Evolutionary conservation across 2,329 filamentous ascomycete genomes (phyloP), one percentile per base, ranked within the genome.

Genomic region (Hymenoscyphus fructigenus): DNA sequence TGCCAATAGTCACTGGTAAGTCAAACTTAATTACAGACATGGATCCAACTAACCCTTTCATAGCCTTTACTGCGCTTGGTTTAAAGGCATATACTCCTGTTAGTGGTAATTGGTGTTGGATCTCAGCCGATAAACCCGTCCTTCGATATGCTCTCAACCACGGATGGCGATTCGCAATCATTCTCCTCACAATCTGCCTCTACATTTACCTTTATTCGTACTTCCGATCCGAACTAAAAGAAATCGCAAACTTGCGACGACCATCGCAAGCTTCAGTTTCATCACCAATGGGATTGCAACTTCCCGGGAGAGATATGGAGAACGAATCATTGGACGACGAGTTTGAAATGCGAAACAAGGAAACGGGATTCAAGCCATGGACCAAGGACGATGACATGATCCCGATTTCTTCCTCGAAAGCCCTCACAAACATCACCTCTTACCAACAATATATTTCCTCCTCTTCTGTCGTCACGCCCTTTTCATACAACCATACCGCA

Each of bases 91-190:
- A 69, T 38, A 56, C 56, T 12, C 65, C 78, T 32, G 78, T 80
- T 0, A 77, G 74, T n/a, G 76, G 76, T 1, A 79, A 79, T 63
- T 79, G 77, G 78, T 79, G 78, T 68, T 79, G 78, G 78, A 79
- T 79, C 59, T 63, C 73, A 41, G 60, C 69, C 23, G 66, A 75
- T 6, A 70, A 72, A 23, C 65, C 67, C n/a, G 72, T 71, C 29
- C 70, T 78, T 3, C 76, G 78, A 29, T 79, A 79, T 65, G 73
- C 69, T 2, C 71, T 79, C 34, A 78, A 74, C 1, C 77, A 79
- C 60, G 77, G 73, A 44, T 79, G 77, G 77, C 73, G 78, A 15
- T 75, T 78, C 58, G 66, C 71, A 14, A 77, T 79, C 57, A 58
- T 76, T 50, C 63, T 69, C 15, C 28, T 57, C 28, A 76, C 75